Conservation (phyloP, 2,329 filamentous ascomycete genomes). For the Pestalotiopsis sp. region DNA sequence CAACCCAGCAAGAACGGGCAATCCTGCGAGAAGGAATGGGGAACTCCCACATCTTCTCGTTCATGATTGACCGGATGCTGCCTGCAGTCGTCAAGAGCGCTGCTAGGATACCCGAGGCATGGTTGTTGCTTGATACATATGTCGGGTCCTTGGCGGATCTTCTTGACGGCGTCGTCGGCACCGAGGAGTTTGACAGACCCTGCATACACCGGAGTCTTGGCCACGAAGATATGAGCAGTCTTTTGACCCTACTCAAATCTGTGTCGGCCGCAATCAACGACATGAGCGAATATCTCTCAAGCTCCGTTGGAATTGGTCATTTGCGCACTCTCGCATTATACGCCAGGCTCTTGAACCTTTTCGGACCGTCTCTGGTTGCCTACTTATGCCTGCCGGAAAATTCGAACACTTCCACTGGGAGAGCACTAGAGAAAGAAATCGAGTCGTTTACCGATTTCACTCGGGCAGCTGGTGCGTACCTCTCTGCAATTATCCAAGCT, state of each 20-base stretch:
- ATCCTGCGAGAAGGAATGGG: slow-evolving; percentile 53
- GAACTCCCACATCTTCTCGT: slow-evolving; percentile 45
- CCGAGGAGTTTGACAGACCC: slow-evolving; percentile 14
- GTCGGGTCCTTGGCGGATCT: slow-evolving; percentile 41
- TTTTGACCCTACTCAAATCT: slow-evolving; percentile 35
- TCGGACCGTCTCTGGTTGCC: slow-evolving; percentile 30
- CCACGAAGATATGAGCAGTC: slow-evolving; percentile 33
- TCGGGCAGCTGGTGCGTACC: slow-evolving; percentile 21
- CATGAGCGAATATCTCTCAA: slow-evolving; percentile 21
- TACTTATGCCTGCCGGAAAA: slow-evolving; percentile 26
- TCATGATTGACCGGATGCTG: slow-evolving; percentile 55
- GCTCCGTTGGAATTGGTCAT: slow-evolving; percentile 24
- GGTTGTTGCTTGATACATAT: slow-evolving; percentile 55
- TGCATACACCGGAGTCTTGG: slow-evolving; percentile 40
- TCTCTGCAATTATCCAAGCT: slow-evolving; percentile 20
- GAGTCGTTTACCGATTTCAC: slow-evolving; percentile 28
- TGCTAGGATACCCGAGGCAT: slow-evolving; percentile 37
- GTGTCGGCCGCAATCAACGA: slow-evolving; percentile 30
- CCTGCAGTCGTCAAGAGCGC: slow-evolving; percentile 51
- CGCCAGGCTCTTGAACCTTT: slow-evolving; percentile 27
- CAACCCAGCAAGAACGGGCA: slow-evolving; percentile 46
- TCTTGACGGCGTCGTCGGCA: slow-evolving; percentile 27
- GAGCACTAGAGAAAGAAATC: slow-evolving; percentile 18
- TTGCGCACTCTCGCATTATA: slow-evolving; percentile 24
- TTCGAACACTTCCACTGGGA: slow-evolving; percentile 17